A percentile compares a stretch with the other conserved stretches of the same genome.
phyloP scores from a whole-genome alignment of 1,284 basidiomycete genomes.

The Porodaedalea pini region DNA sequence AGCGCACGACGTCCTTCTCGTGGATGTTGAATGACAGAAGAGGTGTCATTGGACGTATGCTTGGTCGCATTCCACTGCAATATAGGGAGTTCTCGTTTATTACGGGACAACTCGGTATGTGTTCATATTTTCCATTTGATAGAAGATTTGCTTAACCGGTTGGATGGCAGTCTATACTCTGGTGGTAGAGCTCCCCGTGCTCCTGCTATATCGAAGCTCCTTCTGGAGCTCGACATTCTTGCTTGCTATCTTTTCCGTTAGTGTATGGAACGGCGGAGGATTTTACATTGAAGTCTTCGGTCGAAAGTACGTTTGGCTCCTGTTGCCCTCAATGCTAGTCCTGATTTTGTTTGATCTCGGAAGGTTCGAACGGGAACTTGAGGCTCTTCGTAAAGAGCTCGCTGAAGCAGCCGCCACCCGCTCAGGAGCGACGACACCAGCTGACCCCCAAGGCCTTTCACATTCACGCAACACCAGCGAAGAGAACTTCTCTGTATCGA shows the following conservation, averaged over 20 bases:
- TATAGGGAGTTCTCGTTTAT: slow-evolving; percentile 78
- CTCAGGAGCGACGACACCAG: slow-evolving; percentile 43
- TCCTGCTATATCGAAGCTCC: slow-evolving; percentile 74
- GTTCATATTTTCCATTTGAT: slow-evolving; percentile 28
- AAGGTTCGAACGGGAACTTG: slow-evolving; percentile 88
- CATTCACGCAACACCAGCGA: slow-evolving; percentile 31
- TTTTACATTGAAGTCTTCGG: slow-evolving; percentile 96
- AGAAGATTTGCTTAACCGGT: background rate
- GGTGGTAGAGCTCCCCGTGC: slow-evolving; percentile 82
- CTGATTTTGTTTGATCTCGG: background rate
- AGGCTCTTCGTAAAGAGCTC: slow-evolving; percentile 82
- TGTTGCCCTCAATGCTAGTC: slow-evolving; percentile 7
- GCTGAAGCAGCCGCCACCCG: slow-evolving; percentile 56
- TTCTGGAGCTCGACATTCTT: slow-evolving; percentile 76
- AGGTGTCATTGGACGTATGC: slow-evolving; percentile 69
- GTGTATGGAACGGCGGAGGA: slow-evolving; percentile 81
- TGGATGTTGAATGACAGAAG: slow-evolving; percentile 84
- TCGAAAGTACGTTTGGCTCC: slow-evolving; percentile 65
- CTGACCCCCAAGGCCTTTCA: slow-evolving; percentile 35
- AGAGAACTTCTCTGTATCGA: slow-evolving; percentile 19
- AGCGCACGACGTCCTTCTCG: slow-evolving; percentile 82
- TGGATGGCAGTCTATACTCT: slow-evolving; percentile 68
- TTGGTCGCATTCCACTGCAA: slow-evolving; percentile 56
- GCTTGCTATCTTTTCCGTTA: slow-evolving; percentile 73
- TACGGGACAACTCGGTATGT: slow-evolving; percentile 77